phyloP scores from a whole-genome alignment of 169 alveolate genomes.

The Cytauxzoon felis region DNA sequence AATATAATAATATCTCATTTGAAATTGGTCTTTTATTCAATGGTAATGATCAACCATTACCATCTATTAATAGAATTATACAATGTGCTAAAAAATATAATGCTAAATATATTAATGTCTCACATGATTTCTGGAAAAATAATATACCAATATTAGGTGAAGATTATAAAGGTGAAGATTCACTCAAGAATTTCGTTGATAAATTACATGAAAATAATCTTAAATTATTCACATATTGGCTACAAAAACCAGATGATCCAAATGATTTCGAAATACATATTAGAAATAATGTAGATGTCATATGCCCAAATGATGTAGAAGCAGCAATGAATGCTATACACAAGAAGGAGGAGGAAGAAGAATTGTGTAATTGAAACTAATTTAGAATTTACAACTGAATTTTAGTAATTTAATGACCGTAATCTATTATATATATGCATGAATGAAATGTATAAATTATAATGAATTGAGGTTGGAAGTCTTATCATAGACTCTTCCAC shows the following conservation, averaged over 20 bases:
- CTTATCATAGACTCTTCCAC: no score
- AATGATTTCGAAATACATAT: conserved; percentile 17
- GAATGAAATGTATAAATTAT: no score
- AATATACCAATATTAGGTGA: conserved; percentile 19
- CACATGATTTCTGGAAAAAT: conserved; percentile 43
- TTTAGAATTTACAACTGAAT: no score
- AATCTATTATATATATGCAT: no score
- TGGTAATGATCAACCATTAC: conserved; percentile 6
- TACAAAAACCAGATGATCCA: conserved; percentile 6
- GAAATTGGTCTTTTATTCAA: conserved; percentile 42
- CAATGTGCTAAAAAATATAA: conserved; percentile 16
- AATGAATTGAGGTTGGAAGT: no score
- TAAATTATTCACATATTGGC: conserved; percentile 28
- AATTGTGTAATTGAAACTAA: no score
- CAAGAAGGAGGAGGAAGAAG: not conserved
- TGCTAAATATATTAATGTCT: conserved; percentile 26
- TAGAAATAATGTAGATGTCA: conserved; percentile 23
- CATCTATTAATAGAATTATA: conserved; percentile 24
- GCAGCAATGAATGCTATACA: not conserved
- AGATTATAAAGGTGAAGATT: conserved; percentile 12
- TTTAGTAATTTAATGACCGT: no score
- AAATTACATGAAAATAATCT: conserved; percentile 25
- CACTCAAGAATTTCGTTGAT: conserved; percentile 21
- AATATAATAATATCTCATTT: conserved; percentile 12
- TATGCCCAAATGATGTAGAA: conserved; percentile 49